Conservation (phyloP, 2,329 filamentous ascomycete genomes). For the Thelonectria discophora region DNA sequence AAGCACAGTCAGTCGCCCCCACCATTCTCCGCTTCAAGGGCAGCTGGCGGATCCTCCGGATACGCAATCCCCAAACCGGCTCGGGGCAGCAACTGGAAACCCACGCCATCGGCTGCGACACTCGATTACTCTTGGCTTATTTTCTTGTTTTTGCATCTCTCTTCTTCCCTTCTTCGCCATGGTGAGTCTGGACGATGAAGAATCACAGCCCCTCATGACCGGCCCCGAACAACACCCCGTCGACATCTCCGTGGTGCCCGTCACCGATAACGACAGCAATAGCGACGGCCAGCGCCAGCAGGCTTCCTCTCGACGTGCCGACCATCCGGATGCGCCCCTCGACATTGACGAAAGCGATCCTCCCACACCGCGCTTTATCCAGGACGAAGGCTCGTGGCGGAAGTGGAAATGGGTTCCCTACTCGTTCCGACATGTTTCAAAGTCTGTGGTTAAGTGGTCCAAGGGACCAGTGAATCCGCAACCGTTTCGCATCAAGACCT, state of each 20-base stretch:
- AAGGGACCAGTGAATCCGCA: conserved; percentile 64
- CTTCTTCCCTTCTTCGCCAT: conserved; percentile 35
- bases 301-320: conserved; percentile 28
- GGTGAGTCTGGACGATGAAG: conserved; percentile 46
- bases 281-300: conserved; percentile 25
- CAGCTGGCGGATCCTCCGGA: conserved; percentile 19
- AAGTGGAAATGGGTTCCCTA: conserved; percentile 68
- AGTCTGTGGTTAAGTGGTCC: conserved; percentile 58
- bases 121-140: conserved; percentile 17
- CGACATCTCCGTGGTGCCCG: conserved; percentile 41
- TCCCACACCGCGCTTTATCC: conserved; percentile 68
- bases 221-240: conserved; percentile 43
- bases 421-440: conserved; percentile 58
- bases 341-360: conserved; percentile 53
- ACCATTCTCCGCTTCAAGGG: conserved; percentile 13
- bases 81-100: conserved; percentile 6
- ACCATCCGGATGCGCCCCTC: conserved; percentile 56
- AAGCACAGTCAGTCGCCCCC: conserved; percentile 3
- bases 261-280: conserved; percentile 29
- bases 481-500: conserved; percentile 59
- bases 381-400: conserved; percentile 60
- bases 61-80: conserved; percentile 7
- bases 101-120: conserved; percentile 21
- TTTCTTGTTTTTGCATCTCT: conserved; percentile 1
- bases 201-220: conserved; percentile 52